phyloP scores from a whole-genome alignment of 139 green algal genomes.

The Pseudopediastrum boryanum region DNA sequence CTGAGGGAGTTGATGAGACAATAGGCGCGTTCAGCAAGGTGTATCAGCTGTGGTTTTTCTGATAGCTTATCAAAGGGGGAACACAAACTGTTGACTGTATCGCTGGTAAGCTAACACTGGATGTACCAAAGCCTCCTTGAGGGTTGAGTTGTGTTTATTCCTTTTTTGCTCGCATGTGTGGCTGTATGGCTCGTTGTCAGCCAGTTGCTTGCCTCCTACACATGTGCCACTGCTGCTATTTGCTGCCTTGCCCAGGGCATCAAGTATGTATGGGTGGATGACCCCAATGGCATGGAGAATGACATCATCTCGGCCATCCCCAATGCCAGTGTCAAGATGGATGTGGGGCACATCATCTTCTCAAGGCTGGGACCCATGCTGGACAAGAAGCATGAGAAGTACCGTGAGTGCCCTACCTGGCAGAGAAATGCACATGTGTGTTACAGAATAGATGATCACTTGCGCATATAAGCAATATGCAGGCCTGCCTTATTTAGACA shows the following conservation, averaged over 20 bases:
- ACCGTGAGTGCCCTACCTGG: background rate
- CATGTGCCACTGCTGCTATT: background rate
- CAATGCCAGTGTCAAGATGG: background rate
- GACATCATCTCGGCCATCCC: background rate
- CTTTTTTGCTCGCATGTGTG: background rate
- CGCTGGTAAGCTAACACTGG: background rate
- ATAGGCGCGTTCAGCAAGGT: background rate
- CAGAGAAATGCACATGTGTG: background rate
- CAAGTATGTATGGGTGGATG: background rate
- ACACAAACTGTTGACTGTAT: background rate
- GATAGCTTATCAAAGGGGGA: background rate
- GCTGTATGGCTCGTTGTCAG: background rate
- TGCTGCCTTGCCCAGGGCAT: background rate
- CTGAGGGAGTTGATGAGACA: background rate
- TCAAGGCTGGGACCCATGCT: conserved; percentile 7
- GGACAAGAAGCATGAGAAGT: background rate
- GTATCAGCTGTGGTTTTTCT: background rate
- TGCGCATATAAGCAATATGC: background rate
- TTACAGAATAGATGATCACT: background rate
- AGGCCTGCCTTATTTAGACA: too few species aligned
- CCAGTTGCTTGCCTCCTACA: background rate
- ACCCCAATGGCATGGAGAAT: background rate
- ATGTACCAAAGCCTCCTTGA: background rate
- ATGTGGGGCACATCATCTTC: conserved; percentile 3
- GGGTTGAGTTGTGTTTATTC: background rate